A percentile compares a stretch with the other conserved stretches of the same genome.
phyloP scores from a whole-genome alignment of 2,329 filamentous ascomycete species.

The Trichoderma brevicompactum region DNA sequence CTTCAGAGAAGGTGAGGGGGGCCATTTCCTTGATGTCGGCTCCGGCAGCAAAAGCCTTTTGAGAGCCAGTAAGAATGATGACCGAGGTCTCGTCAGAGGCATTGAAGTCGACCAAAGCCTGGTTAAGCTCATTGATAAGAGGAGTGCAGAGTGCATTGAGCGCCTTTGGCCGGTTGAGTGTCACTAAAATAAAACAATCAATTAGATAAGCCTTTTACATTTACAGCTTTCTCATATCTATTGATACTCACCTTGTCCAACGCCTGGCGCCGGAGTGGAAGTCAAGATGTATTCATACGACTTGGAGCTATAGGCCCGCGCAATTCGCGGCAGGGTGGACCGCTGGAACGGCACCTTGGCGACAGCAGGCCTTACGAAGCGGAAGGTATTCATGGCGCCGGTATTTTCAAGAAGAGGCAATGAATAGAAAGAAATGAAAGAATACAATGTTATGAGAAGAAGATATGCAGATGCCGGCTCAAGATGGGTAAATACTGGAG shows the following conservation, averaged over 20 bases:
- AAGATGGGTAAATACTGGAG: not conserved
- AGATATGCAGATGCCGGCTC: not conserved
- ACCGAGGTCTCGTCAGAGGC: conserved; percentile 69
- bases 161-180: conserved; percentile 90
- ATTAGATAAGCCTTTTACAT: not conserved
- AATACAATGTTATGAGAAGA: not conserved
- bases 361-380: conserved; percentile 64
- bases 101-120: conserved; percentile 73
- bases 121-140: conserved; percentile 87
- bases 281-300: conserved; percentile 82
- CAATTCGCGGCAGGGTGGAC: conserved; percentile 59
- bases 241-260: conserved; percentile 72
- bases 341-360: conserved; percentile 53
- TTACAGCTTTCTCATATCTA: not conserved
- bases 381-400: conserved; percentile 56
- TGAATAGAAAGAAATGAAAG: not conserved
- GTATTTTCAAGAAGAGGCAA: not conserved
- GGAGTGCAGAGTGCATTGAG: conserved; percentile 92
- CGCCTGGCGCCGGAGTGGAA: conserved; percentile 82
- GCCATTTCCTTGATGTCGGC: conserved; percentile 99
- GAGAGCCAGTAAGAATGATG: conserved; percentile 85
- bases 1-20: conserved; percentile 82
- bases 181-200: conserved; percentile 62
- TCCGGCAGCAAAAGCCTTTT: conserved; percentile 90
- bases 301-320: conserved; percentile 57